Conservation (phyloP, 164 flowering plant genomes). For the Stephania yunnanensis region DNA sequence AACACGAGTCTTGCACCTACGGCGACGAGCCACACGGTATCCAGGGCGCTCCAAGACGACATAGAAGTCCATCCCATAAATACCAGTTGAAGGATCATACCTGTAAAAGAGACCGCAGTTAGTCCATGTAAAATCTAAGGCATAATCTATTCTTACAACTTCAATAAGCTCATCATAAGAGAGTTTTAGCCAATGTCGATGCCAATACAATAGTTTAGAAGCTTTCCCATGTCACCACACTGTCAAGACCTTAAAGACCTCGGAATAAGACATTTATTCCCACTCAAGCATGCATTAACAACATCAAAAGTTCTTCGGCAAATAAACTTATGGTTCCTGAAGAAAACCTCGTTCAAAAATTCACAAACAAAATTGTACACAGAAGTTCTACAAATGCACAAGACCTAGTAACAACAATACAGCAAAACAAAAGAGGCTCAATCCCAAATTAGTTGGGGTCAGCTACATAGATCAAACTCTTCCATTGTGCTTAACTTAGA, state of each 20-base stretch:
- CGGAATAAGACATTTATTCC: not conserved
- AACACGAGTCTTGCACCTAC: conserved; percentile 28
- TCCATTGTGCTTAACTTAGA: too few relatives aligned
- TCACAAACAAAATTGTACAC: not conserved
- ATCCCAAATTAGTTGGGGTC: too few relatives aligned
- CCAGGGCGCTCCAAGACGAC: conserved; percentile 33
- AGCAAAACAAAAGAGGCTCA: too few relatives aligned
- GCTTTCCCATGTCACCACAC: not conserved
- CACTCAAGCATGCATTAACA: not conserved
- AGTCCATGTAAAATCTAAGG: not conserved
- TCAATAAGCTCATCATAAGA: not conserved
- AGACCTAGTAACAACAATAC: too few relatives aligned
- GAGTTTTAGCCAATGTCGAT: not conserved
- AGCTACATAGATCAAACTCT: too few relatives aligned
- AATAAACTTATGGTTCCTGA: not conserved
- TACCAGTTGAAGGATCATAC: conserved; percentile 36
- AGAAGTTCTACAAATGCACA: not conserved
- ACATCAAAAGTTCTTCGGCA: not conserved
- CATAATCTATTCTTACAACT: not conserved
- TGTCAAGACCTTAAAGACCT: not conserved
- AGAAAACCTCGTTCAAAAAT: not conserved
- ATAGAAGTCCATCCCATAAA: conserved; percentile 35
- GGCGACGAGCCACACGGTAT: conserved; percentile 32
- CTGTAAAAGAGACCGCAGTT: conserved; percentile 9
- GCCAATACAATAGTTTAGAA: not conserved